Evolutionary conservation across 2,329 filamentous ascomycete genomes (phyloP).

Genomic region (Fusarium algeriense): DNA sequence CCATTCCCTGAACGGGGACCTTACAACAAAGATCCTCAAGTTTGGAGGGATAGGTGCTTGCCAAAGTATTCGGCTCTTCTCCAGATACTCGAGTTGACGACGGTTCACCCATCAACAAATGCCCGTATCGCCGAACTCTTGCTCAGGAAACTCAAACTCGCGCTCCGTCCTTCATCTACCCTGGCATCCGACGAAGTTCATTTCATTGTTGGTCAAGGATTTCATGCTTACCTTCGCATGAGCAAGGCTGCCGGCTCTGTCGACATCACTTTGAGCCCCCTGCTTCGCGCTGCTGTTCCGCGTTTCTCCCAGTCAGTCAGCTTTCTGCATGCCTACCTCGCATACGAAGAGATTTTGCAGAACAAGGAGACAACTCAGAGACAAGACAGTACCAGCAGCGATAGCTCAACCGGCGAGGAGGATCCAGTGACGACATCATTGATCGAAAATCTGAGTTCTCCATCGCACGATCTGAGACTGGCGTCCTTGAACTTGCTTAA

Average conservation of each 20-base stretch:
- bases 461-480: constrained; percentile 80
- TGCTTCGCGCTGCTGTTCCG: constrained; percentile 74
- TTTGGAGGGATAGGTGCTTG: constrained; percentile 72
- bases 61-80: constrained; percentile 77
- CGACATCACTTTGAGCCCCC: constrained; percentile 71
- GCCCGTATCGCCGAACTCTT: constrained; percentile 75
- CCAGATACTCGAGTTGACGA: constrained; percentile 70
- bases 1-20: constrained; percentile 74
- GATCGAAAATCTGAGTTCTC: constrained; percentile 78
- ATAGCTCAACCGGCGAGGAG: constrained; percentile 60
- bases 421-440: constrained; percentile 74
- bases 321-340: constrained; percentile 73
- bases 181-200: constrained; percentile 72
- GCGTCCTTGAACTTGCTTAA: constrained; percentile 79
- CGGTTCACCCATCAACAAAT: constrained; percentile 74
- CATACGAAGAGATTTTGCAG: constrained; percentile 62
- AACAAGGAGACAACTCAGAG: constrained; percentile 33
- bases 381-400: constrained; percentile 56
- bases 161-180: constrained; percentile 70
- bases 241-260: constrained; percentile 68
- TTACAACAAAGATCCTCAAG: constrained; percentile 71
- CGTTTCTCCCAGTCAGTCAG: constrained; percentile 73
- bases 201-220: constrained; percentile 81
- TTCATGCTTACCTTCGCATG: constrained; percentile 78
- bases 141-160: constrained; percentile 73